Percentiles rank a stretch among this genome's conserved stretches.
phyloP scores from a whole-genome alignment of 345 rosid genomes.

The Clarkia xantiana region DNA sequence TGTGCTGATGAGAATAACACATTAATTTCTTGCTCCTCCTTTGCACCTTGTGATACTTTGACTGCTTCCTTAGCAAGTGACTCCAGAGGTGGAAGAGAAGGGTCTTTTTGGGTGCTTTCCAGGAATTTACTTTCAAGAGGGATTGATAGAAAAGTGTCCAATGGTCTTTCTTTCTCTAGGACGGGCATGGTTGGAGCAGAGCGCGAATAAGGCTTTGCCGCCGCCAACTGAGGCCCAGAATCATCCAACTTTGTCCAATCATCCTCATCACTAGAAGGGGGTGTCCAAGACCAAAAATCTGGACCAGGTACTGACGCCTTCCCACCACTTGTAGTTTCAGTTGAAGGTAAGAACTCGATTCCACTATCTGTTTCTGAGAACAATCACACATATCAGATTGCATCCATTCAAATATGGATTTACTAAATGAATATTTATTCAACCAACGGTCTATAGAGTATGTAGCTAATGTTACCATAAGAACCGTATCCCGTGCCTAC shows the following conservation, averaged over 20 bases:
- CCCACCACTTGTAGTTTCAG: conserved; percentile 28
- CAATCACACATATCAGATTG: too few relatives aligned
- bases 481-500: too few relatives aligned
- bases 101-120: conserved; percentile 13
- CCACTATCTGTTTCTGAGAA: conserved; percentile 25
- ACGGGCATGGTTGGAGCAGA: conserved; percentile 27
- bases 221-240: conserved; percentile 12
- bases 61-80: conserved; percentile 53
- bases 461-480: too few relatives aligned
- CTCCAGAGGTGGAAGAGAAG: conserved; percentile 58
- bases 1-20: conserved; percentile 36
- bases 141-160: conserved; percentile 36
- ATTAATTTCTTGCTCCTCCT: conserved; percentile 35
- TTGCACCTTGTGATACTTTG: too few relatives aligned
- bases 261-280: conserved; percentile 27
- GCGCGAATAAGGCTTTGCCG: conserved; percentile 15
- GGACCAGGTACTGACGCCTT: conserved; percentile 49
- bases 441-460: too few relatives aligned
- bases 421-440: too few relatives aligned
- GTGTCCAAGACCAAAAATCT: conserved; percentile 93
- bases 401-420: too few relatives aligned
- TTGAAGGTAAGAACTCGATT: conserved; percentile 23
- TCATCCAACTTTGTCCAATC: conserved; percentile 12
- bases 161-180: conserved; percentile 39
- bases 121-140: conserved; percentile 61